Evolutionary conservation across 2,329 filamentous ascomycete species (phyloP), one percentile per base, ranked within the genome.

Genomic region (Pseudocercospora vitis): DNA sequence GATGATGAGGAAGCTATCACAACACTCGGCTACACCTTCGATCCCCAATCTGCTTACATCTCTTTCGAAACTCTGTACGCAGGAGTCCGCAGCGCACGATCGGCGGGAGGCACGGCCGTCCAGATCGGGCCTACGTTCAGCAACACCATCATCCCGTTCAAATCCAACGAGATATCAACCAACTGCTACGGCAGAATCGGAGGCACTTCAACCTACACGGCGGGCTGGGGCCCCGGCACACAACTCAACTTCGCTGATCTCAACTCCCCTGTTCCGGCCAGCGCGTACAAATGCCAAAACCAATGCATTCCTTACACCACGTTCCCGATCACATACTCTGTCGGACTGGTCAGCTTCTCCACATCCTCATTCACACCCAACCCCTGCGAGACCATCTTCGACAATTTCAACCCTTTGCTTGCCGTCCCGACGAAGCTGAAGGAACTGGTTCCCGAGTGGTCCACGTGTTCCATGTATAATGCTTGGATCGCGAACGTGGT

Each of bases 11-110:
- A 28, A 19, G 46, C 50, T 2, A 53, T 46, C 5, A 53, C 56
- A 16, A 48, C 59, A 9, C n/a, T 62, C 6, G 61, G 61, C 1
- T 55, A 50, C 9, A 62, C 61, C 2, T 56, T 62, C 21, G 52
- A 54, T 6, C 53, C 50, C 4, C 59, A 55, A 2, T 50, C 59
- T 2, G 61, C 58, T 8, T 63, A 63, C 32, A 6, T 63, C 2
- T 63, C 59, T 8, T 61, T 63, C 55, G 18, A 45, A 11, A 59
- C 59, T 7, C 40, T 63, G 2, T 63, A 60, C 32, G 61, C 61
- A 12, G 57, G 44, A 9, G 57, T 49, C 21, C 57, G 61, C n/a
- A 55, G 56, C 1, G 58, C 58, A 39, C 47, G 24, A 2, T 32
- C 37, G 7, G 29, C 33, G 8, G 52, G 52, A 11, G 52, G 32